Evolutionary conservation across 2,329 filamentous ascomycete species (phyloP), one percentile per base, ranked within the genome.

Genomic region (Penicillium corylophilum): DNA sequence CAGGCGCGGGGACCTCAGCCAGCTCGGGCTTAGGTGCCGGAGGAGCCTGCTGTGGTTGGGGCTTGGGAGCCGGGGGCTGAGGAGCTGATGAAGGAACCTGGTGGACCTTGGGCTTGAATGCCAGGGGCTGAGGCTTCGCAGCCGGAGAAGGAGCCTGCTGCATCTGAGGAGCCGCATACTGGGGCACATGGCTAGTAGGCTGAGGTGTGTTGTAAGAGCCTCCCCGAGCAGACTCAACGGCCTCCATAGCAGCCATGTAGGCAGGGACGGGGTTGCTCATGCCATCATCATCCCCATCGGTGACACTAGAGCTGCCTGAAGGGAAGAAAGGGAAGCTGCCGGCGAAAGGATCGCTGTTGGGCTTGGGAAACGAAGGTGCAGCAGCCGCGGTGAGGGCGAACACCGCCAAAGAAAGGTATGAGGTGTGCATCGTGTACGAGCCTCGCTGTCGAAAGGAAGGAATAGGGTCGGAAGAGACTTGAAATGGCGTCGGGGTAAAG

Each of bases 361-460:
- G 36, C 22, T 53, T 50, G 9, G 55, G 54, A 16, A 50, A 50
- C 9, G 54, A 53, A 2, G 61, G 61, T 1, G 58, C 56, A 10
- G 56, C 61, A n/a, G 51, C 62, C 6, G 69, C 71, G 15, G 66
- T 48, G 38, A 73, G 44, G 43, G 70, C 70, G 26, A 71, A 62
- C 8, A 68, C 42, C 23, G 56, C 61, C 50, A 62, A 43, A 29
- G 61, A 61, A 31, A 63, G 18, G 44, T 62, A 63, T n/a, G 59
- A 55, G 16, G 46, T 31, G 38, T 56, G 61, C 61, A 63, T 63
- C 4, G 40, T 50, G 64, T 33, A 22, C 23, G 33, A 10, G 12
- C 10, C 39, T 48, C 24, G 48, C 40, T 16, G 35, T 9, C 10
- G 36, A 40, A 54, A 52, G 18, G 54, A 56, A 47, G 33, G 56